Conservation (phyloP, 1,284 basidiomycete species). For the Heterobasidion occidentale region DNA sequence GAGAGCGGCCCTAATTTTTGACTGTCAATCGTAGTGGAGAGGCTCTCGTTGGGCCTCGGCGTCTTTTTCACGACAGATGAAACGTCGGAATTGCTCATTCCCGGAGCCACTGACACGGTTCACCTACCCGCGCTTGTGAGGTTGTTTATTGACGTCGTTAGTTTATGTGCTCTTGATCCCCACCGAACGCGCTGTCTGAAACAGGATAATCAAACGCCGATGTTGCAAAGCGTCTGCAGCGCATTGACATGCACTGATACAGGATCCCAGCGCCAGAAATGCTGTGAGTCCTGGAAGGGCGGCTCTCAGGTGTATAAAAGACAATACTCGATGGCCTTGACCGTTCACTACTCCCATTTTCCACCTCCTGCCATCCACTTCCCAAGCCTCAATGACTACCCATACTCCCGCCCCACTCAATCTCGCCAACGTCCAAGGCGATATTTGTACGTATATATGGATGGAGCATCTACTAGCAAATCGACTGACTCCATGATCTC, state of each 20-base stretch:
- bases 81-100: not conserved
- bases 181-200: too few species aligned
- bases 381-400: not conserved
- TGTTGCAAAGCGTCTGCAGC: too few species aligned
- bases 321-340: not conserved
- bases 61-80: not conserved
- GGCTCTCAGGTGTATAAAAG: not conserved
- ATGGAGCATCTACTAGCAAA: not conserved
- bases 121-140: not conserved
- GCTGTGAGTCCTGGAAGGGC: not conserved
- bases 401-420: not conserved
- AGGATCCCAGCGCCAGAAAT: not conserved
- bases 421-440: not conserved
- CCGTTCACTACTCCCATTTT: not conserved
- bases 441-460: not conserved
- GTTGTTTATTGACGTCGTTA: not conserved
- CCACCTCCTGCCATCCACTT: not conserved
- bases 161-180: too few species aligned
- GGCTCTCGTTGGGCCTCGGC: not conserved
- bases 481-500: not conserved
- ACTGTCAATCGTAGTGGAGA: not conserved
- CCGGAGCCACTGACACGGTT: too few species aligned
- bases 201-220: too few species aligned
- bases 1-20: too few species aligned
- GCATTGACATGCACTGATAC: not conserved